Base-by-base conservation (phyloP, 768 basidiomycete genomes). In the Punctularia strigosozonata region DNA sequence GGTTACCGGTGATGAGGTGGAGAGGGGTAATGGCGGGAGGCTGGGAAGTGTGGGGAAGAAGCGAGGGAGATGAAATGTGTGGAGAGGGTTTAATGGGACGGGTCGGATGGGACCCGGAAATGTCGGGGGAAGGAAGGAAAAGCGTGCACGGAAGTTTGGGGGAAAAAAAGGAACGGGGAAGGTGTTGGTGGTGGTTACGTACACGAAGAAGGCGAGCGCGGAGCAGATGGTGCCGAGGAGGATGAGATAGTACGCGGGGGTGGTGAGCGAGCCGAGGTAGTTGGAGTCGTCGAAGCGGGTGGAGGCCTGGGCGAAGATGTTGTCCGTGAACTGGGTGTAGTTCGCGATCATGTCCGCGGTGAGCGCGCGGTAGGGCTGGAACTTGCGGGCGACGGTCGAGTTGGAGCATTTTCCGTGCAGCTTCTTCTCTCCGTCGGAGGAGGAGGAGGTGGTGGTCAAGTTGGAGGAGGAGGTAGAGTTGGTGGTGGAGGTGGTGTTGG, bases 231-330 rank as follows among this genome's bases (percentile, higher is more conserved):
- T 77, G 17, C 82, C 85, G 18, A 88, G 57, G 22, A 87, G 66
- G 18, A 87, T 53, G 56, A 84, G 71, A 63, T 77, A 87, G 53
- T 80, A 87, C 3, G 83, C 85, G 12, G 69, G 78, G 49, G 69
- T 71, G 28, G 83, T 72, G 44, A 74, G 67, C 37, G 66, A 60
- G 6, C 75, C 81, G 15, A 84, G 61, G 43, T 77, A 80, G 36
- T 62, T 56, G 8, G 77, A 75, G 48, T 82, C 65, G 41, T 59
- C 60, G 49, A 85, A 80, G n/a, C n/a, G n/a, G 2, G 74, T 69
- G 40, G 51, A 42, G 15, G 65, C 67, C 43, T 59, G 53, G 22
- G 55, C 50, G 43, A 85, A 63, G 43, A 86, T 64, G 25, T 63
- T 61, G 31, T 62, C 58, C 14, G 80, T 74, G 39, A 74, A 56